Conservation (phyloP, 108 stramenopile species). For the Nannochloropsis oceanica region DNA sequence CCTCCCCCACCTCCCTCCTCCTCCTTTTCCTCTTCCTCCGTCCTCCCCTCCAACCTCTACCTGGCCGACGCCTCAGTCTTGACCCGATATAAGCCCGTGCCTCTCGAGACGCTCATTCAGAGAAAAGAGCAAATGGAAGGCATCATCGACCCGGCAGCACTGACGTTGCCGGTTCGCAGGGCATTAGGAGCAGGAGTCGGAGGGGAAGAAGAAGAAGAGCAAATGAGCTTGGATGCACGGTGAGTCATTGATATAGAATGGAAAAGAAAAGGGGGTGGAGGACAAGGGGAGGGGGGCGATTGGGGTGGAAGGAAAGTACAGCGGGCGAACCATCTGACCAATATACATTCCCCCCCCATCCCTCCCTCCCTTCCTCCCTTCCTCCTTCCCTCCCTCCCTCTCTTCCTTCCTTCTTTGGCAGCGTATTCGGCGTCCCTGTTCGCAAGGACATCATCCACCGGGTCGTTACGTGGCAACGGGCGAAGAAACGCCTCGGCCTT, state of each 20-base stretch:
- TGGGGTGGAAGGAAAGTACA: too few species aligned
- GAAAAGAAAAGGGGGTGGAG: not conserved
- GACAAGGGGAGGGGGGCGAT: not conserved
- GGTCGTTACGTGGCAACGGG: not conserved
- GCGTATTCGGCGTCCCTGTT: not conserved
- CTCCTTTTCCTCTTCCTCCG: not conserved
- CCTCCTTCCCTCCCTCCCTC: not conserved
- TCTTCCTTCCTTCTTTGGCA: not conserved
- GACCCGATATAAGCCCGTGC: not conserved
- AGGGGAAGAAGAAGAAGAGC: not conserved
- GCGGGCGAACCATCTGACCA: too few species aligned
- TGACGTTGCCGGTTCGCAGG: not conserved
- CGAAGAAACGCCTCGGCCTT: not conserved
- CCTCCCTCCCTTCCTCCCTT: not conserved
- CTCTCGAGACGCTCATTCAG: not conserved
- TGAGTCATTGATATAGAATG: too few species aligned
- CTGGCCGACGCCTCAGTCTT: not conserved
- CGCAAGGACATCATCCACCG: not conserved
- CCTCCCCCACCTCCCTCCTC: not conserved
- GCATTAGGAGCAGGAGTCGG: not conserved
- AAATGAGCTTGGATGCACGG: not conserved
- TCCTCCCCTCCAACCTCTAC: not conserved
- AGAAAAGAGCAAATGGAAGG: not conserved
- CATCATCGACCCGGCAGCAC: not conserved
- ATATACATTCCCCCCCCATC: not conserved